Base-by-base conservation (phyloP, 176 grass and related monocot species). In the Cocos nucifera region DNA sequence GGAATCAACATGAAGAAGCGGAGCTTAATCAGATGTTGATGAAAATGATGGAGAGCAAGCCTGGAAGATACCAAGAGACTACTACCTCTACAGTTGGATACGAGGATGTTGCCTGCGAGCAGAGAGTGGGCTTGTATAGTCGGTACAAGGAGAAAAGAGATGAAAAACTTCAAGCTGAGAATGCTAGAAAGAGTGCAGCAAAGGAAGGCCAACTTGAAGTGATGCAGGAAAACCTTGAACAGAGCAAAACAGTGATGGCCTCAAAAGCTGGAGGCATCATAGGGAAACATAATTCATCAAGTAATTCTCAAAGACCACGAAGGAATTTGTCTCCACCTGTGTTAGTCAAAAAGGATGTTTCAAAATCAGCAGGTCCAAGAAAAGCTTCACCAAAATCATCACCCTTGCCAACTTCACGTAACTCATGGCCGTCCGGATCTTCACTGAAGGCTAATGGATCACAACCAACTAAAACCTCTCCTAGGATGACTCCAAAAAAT, bases 11-110 rank as follows among this genome's bases (percentile, higher is more conserved):
- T 71, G 93, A 99, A 65, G 94, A 99, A 71, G 85, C 70, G 4
- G 94, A 99, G 50, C 94, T 99, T 70, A 98, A 88, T 78, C 85
- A 93, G 62, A 99, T 99, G 84, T 78, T 99, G 64, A 72, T 86
- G 77, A 99, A 89, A 85, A 93, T 99, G 87, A 93, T 99, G 88
- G 71, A 85, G 50, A 83, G 76, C 71, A 83, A 79, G 72, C 82
- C 85, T 80, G 85, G 82, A 49, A 99, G 89, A 27, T 81, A 89
- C 59, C 62, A 62, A 30, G 69, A 49, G 22, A 23, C 61, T 57
- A 86, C 77, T 71, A 54, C 61, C 32, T 49, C 35, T 58, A 57
- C 64, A 76, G 56, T 53, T 57, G 71, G 79, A 57, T 56, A 27
- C 35, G 22, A 74, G 27, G 61, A 78, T 68, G 49, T 67, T 20